A percentile compares a stretch with the other conserved stretches of the same genome.
Evolutionary conservation across 805 yeast species (phyloP).

Genomic region (Dipodascus geniculatus): DNA sequence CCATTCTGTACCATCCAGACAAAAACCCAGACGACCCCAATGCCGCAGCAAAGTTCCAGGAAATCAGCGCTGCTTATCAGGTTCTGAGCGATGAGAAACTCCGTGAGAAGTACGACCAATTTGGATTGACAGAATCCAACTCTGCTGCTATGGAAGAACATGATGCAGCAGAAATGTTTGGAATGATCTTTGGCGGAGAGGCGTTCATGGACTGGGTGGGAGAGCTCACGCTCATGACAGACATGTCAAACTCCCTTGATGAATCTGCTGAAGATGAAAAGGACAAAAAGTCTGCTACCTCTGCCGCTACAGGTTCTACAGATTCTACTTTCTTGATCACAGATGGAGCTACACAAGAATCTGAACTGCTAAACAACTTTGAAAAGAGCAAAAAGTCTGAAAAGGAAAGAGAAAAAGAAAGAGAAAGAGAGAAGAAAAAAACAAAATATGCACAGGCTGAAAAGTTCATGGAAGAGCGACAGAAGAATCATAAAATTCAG

Average conservation of each 20-base stretch:
- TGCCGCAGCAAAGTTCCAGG: slow-evolving; percentile 26
- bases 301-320: not conserved
- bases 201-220: slow-evolving; percentile 80
- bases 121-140: slow-evolving; percentile 66
- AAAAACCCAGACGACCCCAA: slow-evolving; percentile 31
- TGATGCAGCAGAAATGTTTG: slow-evolving; percentile 81
- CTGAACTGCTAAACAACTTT: slow-evolving; percentile 5
- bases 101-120: slow-evolving; percentile 67
- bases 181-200: slow-evolving; percentile 82
- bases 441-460: slow-evolving; percentile 40
- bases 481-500: slow-evolving; percentile 50
- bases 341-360: slow-evolving; percentile 3
- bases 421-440: slow-evolving; percentile 19
- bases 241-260: slow-evolving; percentile 53
- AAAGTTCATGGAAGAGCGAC: slow-evolving; percentile 67
- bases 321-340: slow-evolving; percentile 6
- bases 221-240: slow-evolving; percentile 67
- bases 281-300: slow-evolving; percentile 4
- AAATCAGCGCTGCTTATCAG: slow-evolving; percentile 38
- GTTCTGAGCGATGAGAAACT: slow-evolving; percentile 63
- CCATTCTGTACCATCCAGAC: slow-evolving; percentile 18
- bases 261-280: slow-evolving; percentile 21
- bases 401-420: slow-evolving; percentile 23
- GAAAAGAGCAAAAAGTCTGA: slow-evolving; percentile 18
- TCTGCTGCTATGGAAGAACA: slow-evolving; percentile 58